Base-by-base conservation (phyloP, 1,139 yeast species). In the Blastobotrys serpentis region DNA sequence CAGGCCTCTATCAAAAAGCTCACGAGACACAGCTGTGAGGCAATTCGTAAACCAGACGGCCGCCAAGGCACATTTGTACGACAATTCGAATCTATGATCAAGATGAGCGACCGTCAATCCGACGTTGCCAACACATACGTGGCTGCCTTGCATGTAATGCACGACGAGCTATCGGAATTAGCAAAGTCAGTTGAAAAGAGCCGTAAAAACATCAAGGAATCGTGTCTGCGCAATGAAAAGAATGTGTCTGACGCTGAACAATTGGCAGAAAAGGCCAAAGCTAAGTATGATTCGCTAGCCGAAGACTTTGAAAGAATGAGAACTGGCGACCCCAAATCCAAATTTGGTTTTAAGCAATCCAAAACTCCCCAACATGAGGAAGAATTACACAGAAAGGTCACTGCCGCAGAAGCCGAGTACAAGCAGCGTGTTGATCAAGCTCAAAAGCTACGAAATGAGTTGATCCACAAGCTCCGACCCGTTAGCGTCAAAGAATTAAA, bases 331-430 rank as follows among this genome's bases (percentile, higher is more conserved):
- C 96, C 96, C 18, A 87, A 85, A 66, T 76, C 77, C 49, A 88
- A 87, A 63, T 65, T 70, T 19, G 79, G 83, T 16, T 83, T 92
- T 59, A 84, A 90, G 26, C 86, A 86, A 62, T 81, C 83, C 42
- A 82, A 87, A 48, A 81, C 95, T 0, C 85, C 85, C 47, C 97
- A 90, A 67, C 96, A 89, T 65, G 98, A 92, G 63, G 98, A 90
- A 62, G 97, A 90, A 46, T 72, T 90, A 23, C 82, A 80, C 54
- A 70, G 84, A 48, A 89, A 92, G 64, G 88, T 92, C 37, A 89
- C 85, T 57, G 68, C 73, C 44, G 94, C 97, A 0, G 97, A 92
- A 63, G 77, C 79, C 50, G 98, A 92, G 54, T 92, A 87, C 69
- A 82, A 82, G 62, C 80, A 79, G 61, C 85, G 79, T 60, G 96